A percentile compares a stretch with the other conserved stretches of the same genome.
These are phyloP conservation scores for Phylloporus scabripes DNA, from an alignment of 768 basidiomycete species.

Conservation along the genomic window DNA sequence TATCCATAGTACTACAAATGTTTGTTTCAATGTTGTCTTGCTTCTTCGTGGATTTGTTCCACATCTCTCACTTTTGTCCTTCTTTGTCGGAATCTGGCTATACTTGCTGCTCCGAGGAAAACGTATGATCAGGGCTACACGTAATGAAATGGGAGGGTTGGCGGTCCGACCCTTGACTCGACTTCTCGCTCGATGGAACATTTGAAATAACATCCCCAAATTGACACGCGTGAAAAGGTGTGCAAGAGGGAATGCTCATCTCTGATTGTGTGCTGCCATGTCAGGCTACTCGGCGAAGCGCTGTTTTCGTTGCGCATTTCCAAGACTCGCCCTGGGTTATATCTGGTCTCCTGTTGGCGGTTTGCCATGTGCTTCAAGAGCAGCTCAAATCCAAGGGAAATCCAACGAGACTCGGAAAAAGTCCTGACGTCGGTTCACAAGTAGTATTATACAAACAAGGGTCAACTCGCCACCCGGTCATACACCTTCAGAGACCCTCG, in stretches of 20 bases:
- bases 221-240: neutral
- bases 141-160: neutral
- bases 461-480: neutral
- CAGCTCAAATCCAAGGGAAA: neutral
- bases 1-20: neutral
- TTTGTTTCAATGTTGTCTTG: neutral
- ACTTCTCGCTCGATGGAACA: neutral
- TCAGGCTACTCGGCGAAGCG: too few relatives aligned
- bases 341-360: neutral
- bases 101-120: neutral
- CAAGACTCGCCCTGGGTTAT: neutral
- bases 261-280: too few relatives aligned
- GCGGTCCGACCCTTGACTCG: neutral
- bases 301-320: neutral
- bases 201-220: neutral
- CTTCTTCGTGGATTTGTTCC: neutral
- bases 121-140: neutral
- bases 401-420: neutral
- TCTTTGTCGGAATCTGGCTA: neutral
- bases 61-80: neutral
- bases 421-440: neutral
- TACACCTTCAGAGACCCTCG: slow-evolving; percentile 4
- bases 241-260: too few relatives aligned
- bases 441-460: neutral
- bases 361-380: neutral